Evolutionary conservation across 306 rosid genomes (phyloP).

Genomic region (Dalbergia cultrata): DNA sequence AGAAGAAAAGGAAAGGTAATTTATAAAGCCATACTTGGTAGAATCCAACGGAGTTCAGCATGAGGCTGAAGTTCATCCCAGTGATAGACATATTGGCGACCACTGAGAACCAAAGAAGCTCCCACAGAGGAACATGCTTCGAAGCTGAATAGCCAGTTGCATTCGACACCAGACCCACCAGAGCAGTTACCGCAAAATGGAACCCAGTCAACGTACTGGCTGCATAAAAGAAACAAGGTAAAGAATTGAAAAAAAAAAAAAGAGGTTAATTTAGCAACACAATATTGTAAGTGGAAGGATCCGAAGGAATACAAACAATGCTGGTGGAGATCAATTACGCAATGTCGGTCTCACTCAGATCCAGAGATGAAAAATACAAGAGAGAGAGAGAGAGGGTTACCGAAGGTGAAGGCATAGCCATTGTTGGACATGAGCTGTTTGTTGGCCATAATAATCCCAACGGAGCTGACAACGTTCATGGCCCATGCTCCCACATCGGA

Average conservation of each 20-base stretch:
- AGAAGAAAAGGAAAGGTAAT: background rate
- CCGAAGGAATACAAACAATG: background rate
- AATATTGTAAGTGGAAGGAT: constrained; percentile 16
- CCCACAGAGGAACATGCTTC: constrained; percentile 93
- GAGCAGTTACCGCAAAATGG: constrained; percentile 90
- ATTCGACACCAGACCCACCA: constrained; percentile 86
- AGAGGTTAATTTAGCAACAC: background rate
- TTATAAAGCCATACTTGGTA: constrained; percentile 66
- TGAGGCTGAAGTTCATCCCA: constrained; percentile 93
- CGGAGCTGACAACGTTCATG: constrained; percentile 89
- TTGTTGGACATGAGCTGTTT: constrained; percentile 85
- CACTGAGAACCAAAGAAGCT: constrained; percentile 91
- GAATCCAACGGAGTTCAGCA: constrained; percentile 95
- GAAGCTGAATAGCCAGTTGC: constrained; percentile 84
- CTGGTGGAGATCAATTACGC: constrained; percentile 36
- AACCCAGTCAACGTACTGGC: constrained; percentile 93
- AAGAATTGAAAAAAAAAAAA: constrained; percentile 10
- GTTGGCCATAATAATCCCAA: constrained; percentile 91
- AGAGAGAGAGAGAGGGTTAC: constrained; percentile 46
- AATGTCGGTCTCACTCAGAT: constrained; percentile 22
- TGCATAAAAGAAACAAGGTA: constrained; percentile 43
- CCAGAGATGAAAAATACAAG: constrained; percentile 13
- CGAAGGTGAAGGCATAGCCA: constrained; percentile 83
- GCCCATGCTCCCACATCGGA: constrained; percentile 93
- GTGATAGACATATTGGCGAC: constrained; percentile 90